Conservation (phyloP, 148 eudicot species). For the Cornus florida region DNA sequence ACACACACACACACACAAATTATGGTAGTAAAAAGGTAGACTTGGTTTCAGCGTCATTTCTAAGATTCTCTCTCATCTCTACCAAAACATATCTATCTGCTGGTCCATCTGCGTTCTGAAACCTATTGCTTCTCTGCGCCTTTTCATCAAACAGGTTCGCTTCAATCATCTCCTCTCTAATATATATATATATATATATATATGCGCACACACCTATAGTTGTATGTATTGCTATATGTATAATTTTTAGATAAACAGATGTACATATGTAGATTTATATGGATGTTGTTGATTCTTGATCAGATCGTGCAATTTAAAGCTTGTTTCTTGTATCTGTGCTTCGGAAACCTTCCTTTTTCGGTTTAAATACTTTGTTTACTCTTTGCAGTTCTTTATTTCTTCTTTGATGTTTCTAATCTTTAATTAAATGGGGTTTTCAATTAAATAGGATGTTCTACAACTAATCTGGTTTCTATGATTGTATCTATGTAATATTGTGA, state of each 20-base stretch:
- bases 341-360: too few species aligned
- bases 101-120: not conserved
- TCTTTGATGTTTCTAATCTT: too few species aligned
- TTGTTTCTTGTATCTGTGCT: not conserved
- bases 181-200: too few species aligned
- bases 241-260: too few species aligned
- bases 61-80: too few species aligned
- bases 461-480: not conserved
- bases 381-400: too few species aligned
- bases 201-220: not conserved
- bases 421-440: too few species aligned
- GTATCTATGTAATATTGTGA: not conserved
- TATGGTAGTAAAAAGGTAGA: too few species aligned
- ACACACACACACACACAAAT: too few species aligned
- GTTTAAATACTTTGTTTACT: too few species aligned
- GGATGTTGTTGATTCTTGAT: not conserved
- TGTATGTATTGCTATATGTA: not conserved
- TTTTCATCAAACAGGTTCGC: slow-evolving; percentile 6
- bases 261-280: not conserved
- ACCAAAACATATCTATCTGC: too few species aligned
- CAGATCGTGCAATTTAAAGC: not conserved
- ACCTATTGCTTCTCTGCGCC: not conserved
- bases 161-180: not conserved
- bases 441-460: not conserved
- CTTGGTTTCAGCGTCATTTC: too few species aligned